Conservation (phyloP, 257 asterid species). For the Nicotiana undulata region DNA sequence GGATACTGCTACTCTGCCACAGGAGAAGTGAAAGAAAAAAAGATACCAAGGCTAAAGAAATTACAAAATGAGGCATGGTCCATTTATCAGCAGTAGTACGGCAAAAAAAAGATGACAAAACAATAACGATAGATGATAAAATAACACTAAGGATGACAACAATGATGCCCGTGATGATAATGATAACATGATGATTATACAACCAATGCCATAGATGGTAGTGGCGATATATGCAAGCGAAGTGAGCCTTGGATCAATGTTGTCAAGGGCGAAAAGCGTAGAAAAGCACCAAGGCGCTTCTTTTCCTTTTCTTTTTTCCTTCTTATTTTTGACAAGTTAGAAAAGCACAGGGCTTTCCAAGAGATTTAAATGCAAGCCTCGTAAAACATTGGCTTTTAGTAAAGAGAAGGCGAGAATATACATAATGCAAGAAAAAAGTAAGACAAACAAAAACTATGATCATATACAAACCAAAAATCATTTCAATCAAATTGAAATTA, state of each 20-base stretch:
- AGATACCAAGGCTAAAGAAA: too few relatives aligned
- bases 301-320: too few relatives aligned
- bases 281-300: background rate
- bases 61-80: too few relatives aligned
- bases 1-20: background rate
- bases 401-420: background rate
- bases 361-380: background rate
- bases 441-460: background rate
- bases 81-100: background rate
- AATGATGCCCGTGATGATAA: background rate
- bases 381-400: background rate
- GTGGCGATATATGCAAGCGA: background rate
- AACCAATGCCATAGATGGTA: background rate
- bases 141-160: background rate
- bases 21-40: too few relatives aligned
- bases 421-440: background rate
- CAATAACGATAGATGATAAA: background rate
- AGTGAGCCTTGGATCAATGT: background rate
- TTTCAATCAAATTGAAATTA: background rate
- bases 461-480: background rate
- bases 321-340: too few relatives aligned
- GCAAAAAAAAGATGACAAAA: background rate
- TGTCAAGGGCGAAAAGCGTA: background rate
- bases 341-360: background rate
- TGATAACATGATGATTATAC: background rate